Evolutionary conservation across 2,329 filamentous ascomycete genomes (phyloP).

Genomic region (Trichoderma pleuroti): DNA sequence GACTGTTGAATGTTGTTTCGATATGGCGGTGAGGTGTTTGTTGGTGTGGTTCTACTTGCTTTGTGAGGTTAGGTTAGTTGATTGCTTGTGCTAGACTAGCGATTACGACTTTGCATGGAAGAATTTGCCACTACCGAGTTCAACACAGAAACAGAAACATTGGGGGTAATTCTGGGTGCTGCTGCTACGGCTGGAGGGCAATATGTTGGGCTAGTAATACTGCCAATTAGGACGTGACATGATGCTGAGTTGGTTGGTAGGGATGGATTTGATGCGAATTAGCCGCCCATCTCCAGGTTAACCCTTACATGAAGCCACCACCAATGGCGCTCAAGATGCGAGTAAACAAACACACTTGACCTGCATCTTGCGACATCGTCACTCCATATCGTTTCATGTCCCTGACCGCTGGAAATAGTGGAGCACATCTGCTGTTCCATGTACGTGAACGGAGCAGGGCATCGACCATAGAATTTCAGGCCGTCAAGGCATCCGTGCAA

Average conservation of each 20-base stretch:
- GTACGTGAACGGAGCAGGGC: background rate
- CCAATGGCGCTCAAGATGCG: background rate
- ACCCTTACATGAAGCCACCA: background rate
- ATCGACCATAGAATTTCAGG: background rate
- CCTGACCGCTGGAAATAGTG: background rate
- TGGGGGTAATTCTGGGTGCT: background rate
- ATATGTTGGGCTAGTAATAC: background rate
- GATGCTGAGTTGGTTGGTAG: background rate
- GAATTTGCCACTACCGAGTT: background rate
- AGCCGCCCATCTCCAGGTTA: background rate
- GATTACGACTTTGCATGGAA: background rate
- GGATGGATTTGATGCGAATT: background rate
- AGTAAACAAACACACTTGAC: constrained; percentile 1
- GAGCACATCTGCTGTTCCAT: background rate
- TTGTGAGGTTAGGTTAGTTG: background rate
- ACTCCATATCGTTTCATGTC: background rate
- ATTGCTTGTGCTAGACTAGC: background rate
- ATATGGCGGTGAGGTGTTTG: constrained; percentile 3
- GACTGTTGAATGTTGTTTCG: background rate
- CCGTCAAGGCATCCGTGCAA: background rate
- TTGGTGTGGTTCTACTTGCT: background rate
- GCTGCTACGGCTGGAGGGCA: no score
- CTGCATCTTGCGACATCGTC: background rate
- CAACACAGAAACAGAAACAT: background rate
- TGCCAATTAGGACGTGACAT: background rate